phyloP scores from a whole-genome alignment of 805 yeast genomes.

The Lachancea quebecensis region DNA sequence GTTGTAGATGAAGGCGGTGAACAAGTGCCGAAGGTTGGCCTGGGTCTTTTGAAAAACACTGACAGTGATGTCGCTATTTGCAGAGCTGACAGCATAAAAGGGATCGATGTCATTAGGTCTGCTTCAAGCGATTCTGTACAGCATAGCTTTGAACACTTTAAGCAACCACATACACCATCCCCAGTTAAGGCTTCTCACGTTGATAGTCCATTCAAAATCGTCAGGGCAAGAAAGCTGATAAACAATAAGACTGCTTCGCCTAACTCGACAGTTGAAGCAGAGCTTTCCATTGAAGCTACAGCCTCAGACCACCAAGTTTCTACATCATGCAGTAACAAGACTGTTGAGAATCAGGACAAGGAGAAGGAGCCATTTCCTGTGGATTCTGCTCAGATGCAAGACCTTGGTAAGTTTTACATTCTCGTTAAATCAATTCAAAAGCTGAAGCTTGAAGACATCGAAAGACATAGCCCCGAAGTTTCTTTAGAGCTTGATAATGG shows the following conservation, averaged over 20 bases:
- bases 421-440: conserved; percentile 41
- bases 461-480: conserved; percentile 41
- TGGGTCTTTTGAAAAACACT: conserved; percentile 4
- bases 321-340: background rate
- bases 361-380: no score
- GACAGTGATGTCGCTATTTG: conserved; percentile 6
- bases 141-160: conserved; percentile 1
- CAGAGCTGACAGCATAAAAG: conserved; percentile 1
- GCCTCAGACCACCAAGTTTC: no score
- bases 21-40: background rate
- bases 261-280: background rate
- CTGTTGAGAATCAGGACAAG: no score
- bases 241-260: background rate
- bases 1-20: background rate
- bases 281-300: background rate
- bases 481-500: conserved; percentile 67
- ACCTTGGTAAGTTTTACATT: conserved; percentile 47
- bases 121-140: conserved; percentile 4
- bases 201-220: conserved; percentile 26
- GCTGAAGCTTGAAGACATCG: conserved; percentile 42
- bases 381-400: conserved; percentile 7
- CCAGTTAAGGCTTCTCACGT: conserved; percentile 17
- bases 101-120: conserved; percentile 4
- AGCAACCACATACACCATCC: conserved; percentile 7
- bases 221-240: conserved; percentile 8